These are phyloP conservation scores for Yamagishiella unicocca DNA, from an alignment of 139 green algal genomes.

Conservation along the genomic window DNA sequence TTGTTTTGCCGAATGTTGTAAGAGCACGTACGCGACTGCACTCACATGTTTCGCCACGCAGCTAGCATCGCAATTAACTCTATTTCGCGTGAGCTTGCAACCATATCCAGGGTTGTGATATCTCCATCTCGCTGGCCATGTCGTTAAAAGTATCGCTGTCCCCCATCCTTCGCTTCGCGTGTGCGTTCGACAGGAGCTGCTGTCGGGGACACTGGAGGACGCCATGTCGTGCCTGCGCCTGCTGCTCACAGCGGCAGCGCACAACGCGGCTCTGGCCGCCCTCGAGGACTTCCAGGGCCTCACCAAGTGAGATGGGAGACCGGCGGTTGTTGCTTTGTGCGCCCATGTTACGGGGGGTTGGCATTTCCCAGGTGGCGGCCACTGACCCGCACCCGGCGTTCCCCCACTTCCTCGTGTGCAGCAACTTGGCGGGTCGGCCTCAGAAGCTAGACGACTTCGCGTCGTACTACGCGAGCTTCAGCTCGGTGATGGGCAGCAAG, in stretches of 20 bases:
- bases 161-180: neutral
- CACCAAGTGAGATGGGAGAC: constrained; percentile 4
- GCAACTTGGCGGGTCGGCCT: constrained; percentile 43
- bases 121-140: too few relatives aligned
- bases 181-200: constrained; percentile 1
- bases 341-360: too few relatives aligned
- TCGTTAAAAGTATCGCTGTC: too few relatives aligned
- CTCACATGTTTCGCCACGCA: too few relatives aligned
- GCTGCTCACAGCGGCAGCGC: constrained; percentile 63
- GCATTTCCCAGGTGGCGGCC: too few relatives aligned
- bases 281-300: constrained; percentile 57
- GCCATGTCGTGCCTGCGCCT: constrained; percentile 50
- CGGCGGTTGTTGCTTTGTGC: too few relatives aligned
- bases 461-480: constrained; percentile 38
- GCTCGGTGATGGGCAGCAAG: neutral
- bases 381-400: neutral
- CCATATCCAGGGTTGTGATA: too few relatives aligned
- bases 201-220: constrained; percentile 49
- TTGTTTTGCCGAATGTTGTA: too few relatives aligned
- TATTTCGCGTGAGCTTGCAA: too few relatives aligned
- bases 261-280: constrained; percentile 55
- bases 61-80: too few relatives aligned
- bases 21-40: too few relatives aligned
- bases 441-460: constrained; percentile 62
- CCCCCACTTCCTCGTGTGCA: neutral